Evolutionary conservation across 371 early-diverging fungal genomes (phyloP).

Genomic region (Haplosporangium sp.): DNA sequence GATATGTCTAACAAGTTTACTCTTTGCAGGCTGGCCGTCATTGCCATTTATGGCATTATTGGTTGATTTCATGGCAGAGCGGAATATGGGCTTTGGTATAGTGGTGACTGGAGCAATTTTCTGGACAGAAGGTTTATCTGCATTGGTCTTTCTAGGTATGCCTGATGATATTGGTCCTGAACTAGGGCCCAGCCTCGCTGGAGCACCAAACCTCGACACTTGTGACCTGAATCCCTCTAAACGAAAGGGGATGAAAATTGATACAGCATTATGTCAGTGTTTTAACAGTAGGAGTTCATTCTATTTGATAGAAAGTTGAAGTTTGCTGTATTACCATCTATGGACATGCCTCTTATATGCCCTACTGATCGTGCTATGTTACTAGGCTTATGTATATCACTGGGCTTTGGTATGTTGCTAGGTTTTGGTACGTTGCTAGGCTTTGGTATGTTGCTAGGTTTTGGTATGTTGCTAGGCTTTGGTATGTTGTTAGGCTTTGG

Average conservation of each 20-base stretch:
- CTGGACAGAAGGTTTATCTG: background rate
- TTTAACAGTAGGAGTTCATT: background rate
- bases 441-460: too few relatives aligned
- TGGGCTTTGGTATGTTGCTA: too few relatives aligned
- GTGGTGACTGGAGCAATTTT: background rate
- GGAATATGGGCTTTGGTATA: constrained; percentile 19
- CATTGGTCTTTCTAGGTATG: background rate
- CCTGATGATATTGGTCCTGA: constrained; percentile 1
- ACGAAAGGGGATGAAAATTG: background rate
- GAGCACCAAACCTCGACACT: constrained; percentile 5
- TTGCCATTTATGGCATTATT: background rate
- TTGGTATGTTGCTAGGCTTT: too few relatives aligned
- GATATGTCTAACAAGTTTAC: constrained; percentile 42
- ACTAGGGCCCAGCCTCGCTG: background rate
- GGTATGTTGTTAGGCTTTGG: background rate
- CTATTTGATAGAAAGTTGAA: background rate
- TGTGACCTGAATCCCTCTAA: constrained; percentile 15
- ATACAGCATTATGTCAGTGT: background rate
- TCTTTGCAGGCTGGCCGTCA: constrained; percentile 11
- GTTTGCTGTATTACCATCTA: constrained; percentile 26
- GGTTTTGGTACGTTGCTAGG: too few relatives aligned
- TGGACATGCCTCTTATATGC: constrained; percentile 8
- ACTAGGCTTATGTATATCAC: background rate
- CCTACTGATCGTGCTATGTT: background rate
- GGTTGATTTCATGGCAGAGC: constrained; percentile 39